Evolutionary conservation across 2,329 filamentous ascomycete genomes (phyloP).

Genomic region (Venturia oleaginea): DNA sequence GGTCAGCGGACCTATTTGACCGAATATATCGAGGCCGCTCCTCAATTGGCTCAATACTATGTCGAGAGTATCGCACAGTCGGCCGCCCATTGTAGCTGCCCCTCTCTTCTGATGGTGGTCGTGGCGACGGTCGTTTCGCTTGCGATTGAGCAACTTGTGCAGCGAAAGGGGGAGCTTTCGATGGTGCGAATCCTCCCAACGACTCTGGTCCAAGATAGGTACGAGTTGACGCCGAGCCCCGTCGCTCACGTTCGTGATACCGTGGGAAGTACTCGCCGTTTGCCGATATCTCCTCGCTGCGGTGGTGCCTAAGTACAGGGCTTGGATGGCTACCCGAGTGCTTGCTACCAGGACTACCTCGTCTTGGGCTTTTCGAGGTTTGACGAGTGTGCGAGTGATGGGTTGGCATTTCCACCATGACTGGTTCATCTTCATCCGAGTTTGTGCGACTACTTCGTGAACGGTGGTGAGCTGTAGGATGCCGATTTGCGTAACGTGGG

Average conservation of each 20-base stretch:
- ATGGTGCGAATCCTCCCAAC: conserved; percentile 34
- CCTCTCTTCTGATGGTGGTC: conserved; percentile 5
- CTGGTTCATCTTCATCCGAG: background rate
- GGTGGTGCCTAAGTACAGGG: conserved; percentile 28
- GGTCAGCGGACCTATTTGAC: background rate
- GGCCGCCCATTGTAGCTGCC: conserved; percentile 12
- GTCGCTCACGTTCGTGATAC: conserved; percentile 2
- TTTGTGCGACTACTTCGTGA: background rate
- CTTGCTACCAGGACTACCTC: conserved; percentile 16
- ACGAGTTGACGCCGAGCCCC: conserved; percentile 17
- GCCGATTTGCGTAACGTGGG: conserved; percentile 3
- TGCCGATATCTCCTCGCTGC: conserved; percentile 34
- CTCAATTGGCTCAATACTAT: conserved; percentile 5
- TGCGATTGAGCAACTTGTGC: conserved; percentile 35
- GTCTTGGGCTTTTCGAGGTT: background rate
- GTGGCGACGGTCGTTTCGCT: background rate
- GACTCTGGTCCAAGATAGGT: conserved; percentile 17
- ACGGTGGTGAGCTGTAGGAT: conserved; percentile 1
- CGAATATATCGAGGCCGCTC: conserved; percentile 5
- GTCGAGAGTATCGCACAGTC: conserved; percentile 10
- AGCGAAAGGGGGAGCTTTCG: conserved; percentile 37
- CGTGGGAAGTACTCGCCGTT: conserved; percentile 31
- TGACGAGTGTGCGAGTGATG: background rate
- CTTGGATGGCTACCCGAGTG: conserved; percentile 19
- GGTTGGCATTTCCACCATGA: conserved; percentile 3